Evolutionary conservation across 805 yeast species (phyloP).

Genomic region (Candida taoyuanica): DNA sequence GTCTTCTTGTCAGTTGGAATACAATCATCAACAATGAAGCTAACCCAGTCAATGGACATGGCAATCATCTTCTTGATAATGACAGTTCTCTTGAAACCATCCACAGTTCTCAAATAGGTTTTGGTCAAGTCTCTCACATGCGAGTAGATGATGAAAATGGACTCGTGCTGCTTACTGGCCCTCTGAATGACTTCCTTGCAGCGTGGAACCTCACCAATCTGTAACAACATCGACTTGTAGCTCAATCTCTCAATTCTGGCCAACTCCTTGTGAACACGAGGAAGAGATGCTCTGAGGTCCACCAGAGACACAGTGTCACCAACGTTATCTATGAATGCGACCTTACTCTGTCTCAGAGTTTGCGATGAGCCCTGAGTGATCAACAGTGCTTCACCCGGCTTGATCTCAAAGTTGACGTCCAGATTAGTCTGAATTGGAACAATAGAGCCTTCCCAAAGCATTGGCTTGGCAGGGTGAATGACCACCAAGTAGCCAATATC

Average conservation of each 20-base stretch:
- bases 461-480: constrained; percentile 74
- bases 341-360: constrained; percentile 51
- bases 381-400: constrained; percentile 61
- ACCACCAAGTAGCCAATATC: constrained; percentile 60
- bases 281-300: constrained; percentile 66
- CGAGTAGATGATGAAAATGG: constrained; percentile 67
- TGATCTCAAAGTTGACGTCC: constrained; percentile 43
- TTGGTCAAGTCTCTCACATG: constrained; percentile 81
- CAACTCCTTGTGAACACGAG: constrained; percentile 69
- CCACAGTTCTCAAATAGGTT: constrained; percentile 61
- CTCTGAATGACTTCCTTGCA: constrained; percentile 48
- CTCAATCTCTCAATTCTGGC: constrained; percentile 60
- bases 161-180: constrained; percentile 65
- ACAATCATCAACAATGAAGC: constrained; percentile 91
- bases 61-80: constrained; percentile 69
- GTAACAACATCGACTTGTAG: constrained; percentile 60
- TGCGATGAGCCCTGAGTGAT: constrained; percentile 66
- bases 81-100: constrained; percentile 58
- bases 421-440: constrained; percentile 44
- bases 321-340: constrained; percentile 51
- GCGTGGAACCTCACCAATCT: constrained; percentile 55
- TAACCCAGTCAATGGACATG: constrained; percentile 84
- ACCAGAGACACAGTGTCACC: constrained; percentile 51
- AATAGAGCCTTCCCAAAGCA: constrained; percentile 86
- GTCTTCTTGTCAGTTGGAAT: constrained; percentile 87